Conservation (phyloP, 2,329 filamentous ascomycete species). For the Alternaria sp. region DNA sequence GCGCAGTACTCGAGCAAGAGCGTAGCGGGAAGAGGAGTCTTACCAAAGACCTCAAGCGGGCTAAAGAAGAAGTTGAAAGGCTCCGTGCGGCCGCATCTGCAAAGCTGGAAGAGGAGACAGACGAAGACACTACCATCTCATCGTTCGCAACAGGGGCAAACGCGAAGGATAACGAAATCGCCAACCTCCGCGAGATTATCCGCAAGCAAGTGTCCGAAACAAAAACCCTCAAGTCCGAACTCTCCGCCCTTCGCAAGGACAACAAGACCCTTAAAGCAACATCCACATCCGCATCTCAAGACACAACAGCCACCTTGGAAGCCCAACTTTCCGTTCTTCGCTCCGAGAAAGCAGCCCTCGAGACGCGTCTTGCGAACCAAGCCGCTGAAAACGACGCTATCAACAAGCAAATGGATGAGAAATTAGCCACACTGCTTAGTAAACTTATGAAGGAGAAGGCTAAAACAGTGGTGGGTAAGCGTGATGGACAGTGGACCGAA, state of each 20-base stretch:
- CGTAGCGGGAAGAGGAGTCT: constrained; percentile 42
- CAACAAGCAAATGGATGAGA: constrained; percentile 46
- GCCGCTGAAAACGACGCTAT: constrained; percentile 38
- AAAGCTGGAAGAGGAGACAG: constrained; percentile 21
- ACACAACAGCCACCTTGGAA: constrained; percentile 21
- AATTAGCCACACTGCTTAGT: constrained; percentile 37
- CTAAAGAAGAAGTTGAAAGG: constrained; percentile 31
- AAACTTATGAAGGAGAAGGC: constrained; percentile 45
- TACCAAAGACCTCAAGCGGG: constrained; percentile 36
- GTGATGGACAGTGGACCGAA: constrained; percentile 48
- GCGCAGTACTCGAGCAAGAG: constrained; percentile 44
- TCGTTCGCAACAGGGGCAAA: constrained; percentile 17
- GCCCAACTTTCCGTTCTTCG: constrained; percentile 19
- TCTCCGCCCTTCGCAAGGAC: constrained; percentile 21
- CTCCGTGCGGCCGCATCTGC: constrained; percentile 25
- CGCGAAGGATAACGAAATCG: constrained; percentile 38
- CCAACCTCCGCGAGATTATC: constrained; percentile 36
- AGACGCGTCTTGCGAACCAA: constrained; percentile 27
- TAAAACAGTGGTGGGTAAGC: constrained; percentile 37
- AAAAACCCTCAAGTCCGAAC: constrained; percentile 34
- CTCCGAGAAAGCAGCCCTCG: constrained; percentile 30
- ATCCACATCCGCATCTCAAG: constrained; percentile 21
- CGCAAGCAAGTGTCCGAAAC: constrained; percentile 35
- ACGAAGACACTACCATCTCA: constrained; percentile 22
- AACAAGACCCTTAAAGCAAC: constrained; percentile 27